Conservation (phyloP, 202 grass and related monocot species). For the Panicum hallii region DNA sequence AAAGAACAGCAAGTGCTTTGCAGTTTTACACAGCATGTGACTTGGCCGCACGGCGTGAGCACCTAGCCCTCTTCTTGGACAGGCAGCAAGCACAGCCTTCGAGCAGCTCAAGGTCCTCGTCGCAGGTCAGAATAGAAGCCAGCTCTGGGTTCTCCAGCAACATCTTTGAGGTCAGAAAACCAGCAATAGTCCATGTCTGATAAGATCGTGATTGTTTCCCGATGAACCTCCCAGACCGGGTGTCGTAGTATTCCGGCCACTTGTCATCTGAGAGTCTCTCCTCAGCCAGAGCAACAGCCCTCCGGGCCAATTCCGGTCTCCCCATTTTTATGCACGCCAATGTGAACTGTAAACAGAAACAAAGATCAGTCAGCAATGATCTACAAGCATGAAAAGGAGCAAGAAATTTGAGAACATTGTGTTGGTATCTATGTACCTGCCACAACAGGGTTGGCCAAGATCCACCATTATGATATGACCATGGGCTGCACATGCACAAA, state of each 20-base stretch:
- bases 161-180: constrained; percentile 94
- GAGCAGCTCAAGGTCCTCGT: constrained; percentile 94
- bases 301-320: constrained; percentile 78
- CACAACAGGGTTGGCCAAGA: constrained; percentile 98
- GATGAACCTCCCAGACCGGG: constrained; percentile 74
- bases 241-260: constrained; percentile 98
- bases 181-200: constrained; percentile 98
- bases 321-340: constrained; percentile 98
- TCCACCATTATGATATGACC: constrained; percentile 99
- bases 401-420: background rate
- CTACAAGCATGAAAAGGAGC: constrained; percentile 27
- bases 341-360: constrained; percentile 73
- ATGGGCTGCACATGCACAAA: constrained; percentile 71
- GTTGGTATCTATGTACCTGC: constrained; percentile 64
- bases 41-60: constrained; percentile 66
- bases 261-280: constrained; percentile 79
- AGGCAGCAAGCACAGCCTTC: constrained; percentile 92
- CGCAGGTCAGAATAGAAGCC: constrained; percentile 94
- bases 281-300: constrained; percentile 81
- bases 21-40: constrained; percentile 48
- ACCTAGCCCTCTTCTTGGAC: constrained; percentile 63
- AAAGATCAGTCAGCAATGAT: constrained; percentile 28
- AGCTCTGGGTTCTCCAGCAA: constrained; percentile 88
- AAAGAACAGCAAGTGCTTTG: constrained; percentile 12
- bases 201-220: constrained; percentile 97